Base-by-base conservation (phyloP, 805 yeast species). In the Saturnispora mendoncae region DNA sequence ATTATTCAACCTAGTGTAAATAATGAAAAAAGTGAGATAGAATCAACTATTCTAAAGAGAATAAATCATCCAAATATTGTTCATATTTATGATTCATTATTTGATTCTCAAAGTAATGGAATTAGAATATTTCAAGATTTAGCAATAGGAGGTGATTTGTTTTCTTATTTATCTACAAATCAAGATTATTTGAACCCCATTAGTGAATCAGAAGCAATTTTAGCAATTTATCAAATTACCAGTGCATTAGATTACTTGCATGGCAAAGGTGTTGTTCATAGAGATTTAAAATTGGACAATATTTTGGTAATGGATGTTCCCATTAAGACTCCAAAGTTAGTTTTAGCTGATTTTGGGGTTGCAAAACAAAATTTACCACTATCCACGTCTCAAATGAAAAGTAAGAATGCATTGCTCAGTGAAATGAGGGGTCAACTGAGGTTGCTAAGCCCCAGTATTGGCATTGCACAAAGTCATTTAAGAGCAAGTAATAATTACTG, bases 131-230 rank as follows among this genome's bases (percentile, higher is more conserved):
- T 86, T 3, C 73, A 92, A 46, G 97, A 90, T 55, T 84, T 88
- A 58, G 97, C 97, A 2, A 80, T 92, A 8, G 97, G 97, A 7
- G 97, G 97, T 29, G 98, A 90, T 59, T 72, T 90, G 45, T 90
- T 90, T 56, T 94, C 87, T 52, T 84, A 87, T 58, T 84, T 90
- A 45, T 74, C 86, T 43, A 80, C 77, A 49, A 82, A 86, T 57
- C 62, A 61, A 19, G 51, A 58, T 13, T 52, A 71, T 15, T 47
- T 60, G 1, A 46, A 47, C 12, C 54, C 76, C 0, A 47, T 78
- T 1, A 60, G 75, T 1, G 85, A 79, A 50, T 66, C 70, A 29
- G 82, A 79, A 49, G 57, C 74, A 1, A 50, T 78, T 9, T 50
- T 77, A 1, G 68, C 78, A 4, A 61, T 71, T 0, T 78, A 57